These are phyloP conservation scores for Septoria petroselini DNA, from an alignment of 2,329 filamentous ascomycete species.

Conservation along the genomic window DNA sequence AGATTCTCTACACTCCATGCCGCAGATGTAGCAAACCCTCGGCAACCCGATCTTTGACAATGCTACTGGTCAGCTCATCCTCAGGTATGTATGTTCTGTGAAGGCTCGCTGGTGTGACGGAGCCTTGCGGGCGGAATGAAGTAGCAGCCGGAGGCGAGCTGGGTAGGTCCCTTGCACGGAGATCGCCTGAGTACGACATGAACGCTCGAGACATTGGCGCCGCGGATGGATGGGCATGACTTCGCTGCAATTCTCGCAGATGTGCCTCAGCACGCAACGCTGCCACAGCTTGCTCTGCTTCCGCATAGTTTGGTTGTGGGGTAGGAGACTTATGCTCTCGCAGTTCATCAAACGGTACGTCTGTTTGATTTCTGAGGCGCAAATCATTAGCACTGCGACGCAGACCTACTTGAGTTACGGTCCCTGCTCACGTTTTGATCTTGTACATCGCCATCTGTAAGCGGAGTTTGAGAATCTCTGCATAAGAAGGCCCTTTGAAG, in stretches of 20 bases:
- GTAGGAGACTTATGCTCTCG: conserved; percentile 16
- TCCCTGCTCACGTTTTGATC: conserved; percentile 41
- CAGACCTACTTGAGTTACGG: background rate
- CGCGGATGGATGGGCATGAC: conserved; percentile 3
- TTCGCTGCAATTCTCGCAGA: background rate
- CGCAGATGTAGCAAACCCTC: conserved; percentile 53
- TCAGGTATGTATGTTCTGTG: conserved; percentile 13
- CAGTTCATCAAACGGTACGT: conserved; percentile 62
- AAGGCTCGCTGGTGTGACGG: background rate
- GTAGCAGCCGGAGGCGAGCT: conserved; percentile 20
- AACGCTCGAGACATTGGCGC: conserved; percentile 39
- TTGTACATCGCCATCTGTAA: conserved; percentile 72
- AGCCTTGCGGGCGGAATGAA: background rate
- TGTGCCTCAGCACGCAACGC: conserved; percentile 14
- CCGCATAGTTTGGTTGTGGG: conserved; percentile 1
- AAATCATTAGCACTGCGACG: background rate
- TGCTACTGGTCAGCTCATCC: conserved; percentile 46
- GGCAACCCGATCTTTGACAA: conserved; percentile 51
- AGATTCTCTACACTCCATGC: conserved; percentile 16
- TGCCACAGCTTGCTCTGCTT: conserved; percentile 33
- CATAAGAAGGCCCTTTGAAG: conserved; percentile 42
- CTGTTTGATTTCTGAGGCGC: conserved; percentile 63
- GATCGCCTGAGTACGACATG: conserved; percentile 39
- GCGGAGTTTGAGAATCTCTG: conserved; percentile 64
- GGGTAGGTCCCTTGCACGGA: conserved; percentile 1